Evolutionary conservation across 2,329 filamentous ascomycete genomes (phyloP).

Genomic region (Ophiostoma australiae): DNA sequence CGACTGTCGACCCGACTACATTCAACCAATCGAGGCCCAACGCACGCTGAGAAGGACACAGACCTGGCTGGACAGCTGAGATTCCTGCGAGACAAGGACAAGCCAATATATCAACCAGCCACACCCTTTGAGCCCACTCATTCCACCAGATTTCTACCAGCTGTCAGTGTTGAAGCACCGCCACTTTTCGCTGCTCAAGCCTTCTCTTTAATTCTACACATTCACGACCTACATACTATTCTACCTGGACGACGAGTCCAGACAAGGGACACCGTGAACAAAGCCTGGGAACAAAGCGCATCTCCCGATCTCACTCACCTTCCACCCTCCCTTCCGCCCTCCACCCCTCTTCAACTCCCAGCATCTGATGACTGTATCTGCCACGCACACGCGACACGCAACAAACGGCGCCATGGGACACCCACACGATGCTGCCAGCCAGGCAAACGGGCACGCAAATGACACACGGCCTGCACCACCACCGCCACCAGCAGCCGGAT

Average conservation of each 20-base stretch:
- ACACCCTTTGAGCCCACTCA: neutral
- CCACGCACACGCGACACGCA: conserved; percentile 34
- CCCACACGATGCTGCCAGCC: conserved; percentile 32
- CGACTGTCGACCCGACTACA: neutral
- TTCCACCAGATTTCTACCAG: neutral
- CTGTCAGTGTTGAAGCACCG: neutral
- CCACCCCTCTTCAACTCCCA: neutral
- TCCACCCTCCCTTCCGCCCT: neutral
- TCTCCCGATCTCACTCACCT: neutral
- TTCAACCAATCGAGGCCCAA: neutral
- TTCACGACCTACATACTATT: neutral
- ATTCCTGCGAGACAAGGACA: neutral
- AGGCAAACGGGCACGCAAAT: conserved; percentile 36
- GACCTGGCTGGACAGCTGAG: neutral
- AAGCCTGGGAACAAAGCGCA: conserved; percentile 1
- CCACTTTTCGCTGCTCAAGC: neutral
- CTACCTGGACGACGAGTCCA: neutral
- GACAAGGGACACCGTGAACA: neutral
- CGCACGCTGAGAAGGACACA: neutral
- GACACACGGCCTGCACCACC: conserved; percentile 42
- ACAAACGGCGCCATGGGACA: conserved; percentile 33
- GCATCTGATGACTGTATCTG: conserved; percentile 37
- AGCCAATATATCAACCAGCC: neutral
- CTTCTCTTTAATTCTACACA: neutral
- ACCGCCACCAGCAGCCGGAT: conserved; percentile 41